Evolutionary conservation across 2,329 filamentous ascomycete genomes (phyloP).

Genomic region (Zymoseptoria pseudotritici): DNA sequence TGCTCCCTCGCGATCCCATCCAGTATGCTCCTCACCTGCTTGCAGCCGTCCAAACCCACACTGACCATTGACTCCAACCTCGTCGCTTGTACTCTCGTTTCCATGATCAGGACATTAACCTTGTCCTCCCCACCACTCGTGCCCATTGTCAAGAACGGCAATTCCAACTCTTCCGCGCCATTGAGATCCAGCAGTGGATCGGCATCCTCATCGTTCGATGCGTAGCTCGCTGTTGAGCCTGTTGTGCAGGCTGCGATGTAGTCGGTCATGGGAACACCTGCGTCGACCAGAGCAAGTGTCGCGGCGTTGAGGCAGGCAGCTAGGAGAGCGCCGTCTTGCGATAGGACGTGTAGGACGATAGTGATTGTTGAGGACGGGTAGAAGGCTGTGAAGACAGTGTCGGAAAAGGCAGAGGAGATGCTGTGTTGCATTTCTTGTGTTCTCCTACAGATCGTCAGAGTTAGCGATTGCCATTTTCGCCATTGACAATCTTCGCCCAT

Average conservation of each 20-base stretch:
- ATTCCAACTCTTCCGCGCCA: slow-evolving; percentile 71
- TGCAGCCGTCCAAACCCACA: slow-evolving; percentile 86
- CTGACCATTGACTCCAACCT: slow-evolving; percentile 88
- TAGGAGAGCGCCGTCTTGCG: slow-evolving; percentile 82
- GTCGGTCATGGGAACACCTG: slow-evolving; percentile 89
- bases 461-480: slow-evolving; percentile 5
- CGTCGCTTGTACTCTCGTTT: slow-evolving; percentile 75
- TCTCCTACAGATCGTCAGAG: slow-evolving; percentile 48
- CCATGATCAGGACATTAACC: slow-evolving; percentile 73
- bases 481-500: background rate
- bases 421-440: slow-evolving; percentile 74
- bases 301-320: slow-evolving; percentile 86
- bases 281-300: slow-evolving; percentile 86
- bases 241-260: slow-evolving; percentile 85
- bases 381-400: slow-evolving; percentile 73
- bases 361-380: slow-evolving; percentile 83
- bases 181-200: slow-evolving; percentile 79
- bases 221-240: slow-evolving; percentile 64
- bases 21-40: slow-evolving; percentile 71
- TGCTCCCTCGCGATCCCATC: slow-evolving; percentile 71
- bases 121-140: slow-evolving; percentile 55
- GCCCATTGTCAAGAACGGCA: slow-evolving; percentile 81
- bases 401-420: slow-evolving; percentile 67
- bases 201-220: slow-evolving; percentile 57
- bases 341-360: slow-evolving; percentile 78